These are phyloP conservation scores for Mariannaea elegans DNA, from an alignment of 2,329 filamentous ascomycete species.

Conservation along the genomic window DNA sequence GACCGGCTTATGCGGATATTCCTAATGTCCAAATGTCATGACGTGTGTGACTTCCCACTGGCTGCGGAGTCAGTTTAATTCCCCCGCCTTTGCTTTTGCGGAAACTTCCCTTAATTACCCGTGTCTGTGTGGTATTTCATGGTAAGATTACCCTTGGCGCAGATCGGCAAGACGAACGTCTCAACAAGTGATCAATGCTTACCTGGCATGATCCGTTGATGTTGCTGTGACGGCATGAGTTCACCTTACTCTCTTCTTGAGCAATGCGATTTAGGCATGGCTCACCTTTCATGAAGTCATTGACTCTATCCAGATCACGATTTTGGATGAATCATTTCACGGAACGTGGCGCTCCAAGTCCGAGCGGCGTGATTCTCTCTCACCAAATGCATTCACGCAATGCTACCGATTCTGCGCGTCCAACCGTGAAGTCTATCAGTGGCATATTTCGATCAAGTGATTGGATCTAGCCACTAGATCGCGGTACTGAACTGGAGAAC, in stretches of 20 bases:
- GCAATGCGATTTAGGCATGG: not conserved
- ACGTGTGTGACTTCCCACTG: not conserved
- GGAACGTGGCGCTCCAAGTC: not conserved
- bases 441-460: constrained; percentile 1
- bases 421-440: not conserved
- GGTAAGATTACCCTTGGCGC: not conserved
- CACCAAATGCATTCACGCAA: not conserved
- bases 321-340: not conserved
- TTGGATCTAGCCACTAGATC: constrained; percentile 2
- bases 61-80: not conserved
- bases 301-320: not conserved
- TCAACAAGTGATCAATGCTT: not conserved
- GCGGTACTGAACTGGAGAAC: not conserved
- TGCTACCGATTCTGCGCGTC: not conserved
- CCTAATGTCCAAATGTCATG: not conserved
- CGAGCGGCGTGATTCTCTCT: not conserved
- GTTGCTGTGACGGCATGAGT: not conserved
- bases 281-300: not conserved
- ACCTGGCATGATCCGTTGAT: not conserved
- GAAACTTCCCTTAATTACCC: not conserved
- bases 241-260: not conserved
- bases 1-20: not conserved
- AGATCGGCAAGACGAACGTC: not conserved
- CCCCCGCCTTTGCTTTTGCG: not conserved
- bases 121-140: not conserved